A percentile compares a stretch with the other conserved stretches of the same genome.
phyloP scores from a whole-genome alignment of 208 protist genomes.

The Acanthamoeba rhysodes region DNA sequence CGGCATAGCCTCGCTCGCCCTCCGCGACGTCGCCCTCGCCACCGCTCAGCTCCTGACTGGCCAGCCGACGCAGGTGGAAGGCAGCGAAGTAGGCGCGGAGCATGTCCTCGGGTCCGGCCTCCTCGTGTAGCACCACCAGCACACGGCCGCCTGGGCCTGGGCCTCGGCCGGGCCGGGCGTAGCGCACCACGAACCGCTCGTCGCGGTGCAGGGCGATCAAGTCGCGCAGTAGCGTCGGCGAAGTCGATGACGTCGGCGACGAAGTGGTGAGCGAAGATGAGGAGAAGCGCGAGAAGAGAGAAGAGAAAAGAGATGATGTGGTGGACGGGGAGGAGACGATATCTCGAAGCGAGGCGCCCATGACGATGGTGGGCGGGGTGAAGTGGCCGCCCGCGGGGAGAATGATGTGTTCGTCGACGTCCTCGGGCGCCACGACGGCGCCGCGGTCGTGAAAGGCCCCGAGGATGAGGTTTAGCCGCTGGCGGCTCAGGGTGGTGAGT shows the following conservation, averaged over 20 bases:
- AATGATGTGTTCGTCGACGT: neutral
- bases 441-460: neutral
- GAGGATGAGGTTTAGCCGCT: constrained; percentile 30
- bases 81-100: constrained; percentile 35
- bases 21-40: neutral
- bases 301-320: neutral
- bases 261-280: neutral
- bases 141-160: neutral
- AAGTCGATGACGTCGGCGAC: neutral
- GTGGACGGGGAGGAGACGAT: neutral
- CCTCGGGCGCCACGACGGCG: neutral
- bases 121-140: constrained; percentile 35
- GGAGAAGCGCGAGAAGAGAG: neutral
- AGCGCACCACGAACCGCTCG: neutral
- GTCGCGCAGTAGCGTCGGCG: neutral
- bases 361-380: neutral
- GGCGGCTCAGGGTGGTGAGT: constrained; percentile 8
- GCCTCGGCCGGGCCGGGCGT: neutral
- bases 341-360: neutral
- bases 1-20: neutral
- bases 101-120: neutral
- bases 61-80: neutral
- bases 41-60: neutral
- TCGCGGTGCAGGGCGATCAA: neutral
- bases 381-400: neutral